Conservation (phyloP, 495 filamentous ascomycete genomes). For the Amphirosellinia nigrospora region DNA sequence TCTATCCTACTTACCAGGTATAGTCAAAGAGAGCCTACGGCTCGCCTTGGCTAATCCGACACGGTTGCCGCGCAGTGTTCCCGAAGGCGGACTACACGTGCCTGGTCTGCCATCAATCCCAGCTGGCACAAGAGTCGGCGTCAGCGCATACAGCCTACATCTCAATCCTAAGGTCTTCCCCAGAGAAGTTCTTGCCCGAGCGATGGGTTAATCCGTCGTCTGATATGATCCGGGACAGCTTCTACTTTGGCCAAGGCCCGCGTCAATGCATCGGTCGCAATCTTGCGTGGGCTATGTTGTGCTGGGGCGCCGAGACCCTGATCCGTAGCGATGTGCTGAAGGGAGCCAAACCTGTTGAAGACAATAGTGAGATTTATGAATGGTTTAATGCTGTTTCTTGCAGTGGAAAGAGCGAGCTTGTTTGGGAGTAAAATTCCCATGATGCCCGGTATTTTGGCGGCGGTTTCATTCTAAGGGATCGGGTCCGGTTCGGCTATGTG, state of each 20-base stretch:
- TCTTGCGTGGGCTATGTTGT: slow-evolving; percentile 51
- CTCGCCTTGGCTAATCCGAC: slow-evolving; percentile 57
- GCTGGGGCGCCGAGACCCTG: slow-evolving; percentile 43
- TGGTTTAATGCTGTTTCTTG: slow-evolving; percentile 6
- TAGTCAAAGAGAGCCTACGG: slow-evolving; percentile 65
- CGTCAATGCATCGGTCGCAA: slow-evolving; percentile 59
- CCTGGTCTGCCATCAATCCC: slow-evolving; percentile 34
- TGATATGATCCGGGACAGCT: slow-evolving; percentile 49
- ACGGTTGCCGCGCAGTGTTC: slow-evolving; percentile 54
- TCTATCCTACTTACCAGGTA: slow-evolving; percentile 49
- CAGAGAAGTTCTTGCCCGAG: slow-evolving; percentile 46
- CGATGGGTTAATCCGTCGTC: slow-evolving; percentile 50
- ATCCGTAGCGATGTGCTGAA: slow-evolving; percentile 47
- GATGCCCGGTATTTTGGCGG: too few relatives aligned
- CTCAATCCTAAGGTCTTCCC: slow-evolving; percentile 47
- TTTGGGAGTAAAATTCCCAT: not conserved
- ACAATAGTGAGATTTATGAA: not conserved
- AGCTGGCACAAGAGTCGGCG: slow-evolving; percentile 43
- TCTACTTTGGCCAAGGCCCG: slow-evolving; percentile 57
- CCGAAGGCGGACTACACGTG: slow-evolving; percentile 44
- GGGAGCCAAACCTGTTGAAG: slow-evolving; percentile 1
- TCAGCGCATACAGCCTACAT: slow-evolving; percentile 45
- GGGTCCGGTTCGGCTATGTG: slow-evolving; percentile 8
- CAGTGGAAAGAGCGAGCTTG: not conserved
- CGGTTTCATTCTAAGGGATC: too few relatives aligned